Evolutionary conservation across 352 stramenopile species (phyloP), one percentile per base, ranked within the genome.

Genomic region (Thraustotheca clavata): DNA sequence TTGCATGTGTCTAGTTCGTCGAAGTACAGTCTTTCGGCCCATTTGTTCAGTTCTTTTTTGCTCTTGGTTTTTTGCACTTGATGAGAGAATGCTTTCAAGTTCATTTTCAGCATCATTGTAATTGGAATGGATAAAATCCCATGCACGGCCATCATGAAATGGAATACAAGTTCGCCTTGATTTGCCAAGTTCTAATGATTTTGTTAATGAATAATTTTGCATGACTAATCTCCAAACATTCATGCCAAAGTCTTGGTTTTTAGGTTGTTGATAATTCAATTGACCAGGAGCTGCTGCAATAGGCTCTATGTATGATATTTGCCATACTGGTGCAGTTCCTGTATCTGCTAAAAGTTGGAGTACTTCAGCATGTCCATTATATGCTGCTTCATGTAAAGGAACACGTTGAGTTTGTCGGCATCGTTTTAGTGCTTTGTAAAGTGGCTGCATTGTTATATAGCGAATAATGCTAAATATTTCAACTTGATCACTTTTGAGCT

Each of bases 391-490:
- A 34, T 90, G 79, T 26, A 92, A 68, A 18, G 83, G 52, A 18
- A 89, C 79, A n/a, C 83, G 80, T 20, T 87, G 78, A 0, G 80
- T 89, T 38, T 81, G 79, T 0, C 75, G 68, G 24, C 78, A 81
- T 14, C 79, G 63, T 0, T 57, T 59, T 0, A 87, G 68, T 55
- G 16, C n/a, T 32, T 63, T 63, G 3, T 26, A 11, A 4, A 63
- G 33, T 5, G 55, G 34, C 11, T 14, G 41, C 34, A 63, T 31
- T 0, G 55, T 18, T 18, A 63, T 46, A 35, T 50, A 63, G 14
- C 38, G 18, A 7, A 39, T 22, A 27, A 63, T 63, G 35, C 29
- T 31, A 7, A 39, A 48, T 11, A 47, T 5, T 9, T 20, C 38
- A 14, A 6, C 14, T 4, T 5, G 4, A 11, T 61, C 54, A 8